phyloP scores from a whole-genome alignment of 2,329 filamentous ascomycete species.

The Ambrosiella cleistominuta region DNA sequence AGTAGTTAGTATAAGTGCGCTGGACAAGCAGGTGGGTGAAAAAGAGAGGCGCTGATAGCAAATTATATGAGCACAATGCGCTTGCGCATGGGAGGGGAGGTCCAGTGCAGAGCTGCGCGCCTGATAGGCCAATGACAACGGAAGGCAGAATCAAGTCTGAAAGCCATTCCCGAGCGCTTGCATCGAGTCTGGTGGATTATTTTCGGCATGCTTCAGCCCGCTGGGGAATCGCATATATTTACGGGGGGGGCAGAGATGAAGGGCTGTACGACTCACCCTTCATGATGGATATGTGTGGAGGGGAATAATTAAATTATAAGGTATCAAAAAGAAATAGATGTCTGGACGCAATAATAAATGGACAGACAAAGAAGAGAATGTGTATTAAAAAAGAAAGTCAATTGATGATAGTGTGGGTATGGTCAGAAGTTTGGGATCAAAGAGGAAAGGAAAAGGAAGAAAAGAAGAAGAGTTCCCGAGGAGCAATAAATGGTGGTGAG shows the following conservation, averaged over 20 bases:
- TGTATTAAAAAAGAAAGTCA: conserved; percentile 3
- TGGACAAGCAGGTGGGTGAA: background rate
- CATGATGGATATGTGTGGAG: conserved; percentile 19
- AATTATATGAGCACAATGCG: too few species aligned
- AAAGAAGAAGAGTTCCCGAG: conserved; percentile 4
- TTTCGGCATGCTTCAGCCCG: too few species aligned
- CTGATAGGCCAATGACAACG: too few species aligned
- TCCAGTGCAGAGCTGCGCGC: too few species aligned
- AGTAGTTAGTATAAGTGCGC: conserved; percentile 1
- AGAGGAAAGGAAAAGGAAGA: conserved; percentile 11
- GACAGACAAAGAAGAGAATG: conserved; percentile 9
- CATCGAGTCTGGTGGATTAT: too few species aligned
- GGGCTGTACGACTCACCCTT: conserved; percentile 18
- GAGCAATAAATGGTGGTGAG: conserved; percentile 11
- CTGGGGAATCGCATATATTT: too few species aligned
- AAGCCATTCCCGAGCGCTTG: too few species aligned
- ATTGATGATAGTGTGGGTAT: conserved; percentile 2
- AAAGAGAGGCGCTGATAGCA: too few species aligned
- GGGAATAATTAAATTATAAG: conserved; percentile 10
- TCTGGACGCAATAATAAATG: conserved; percentile 7
- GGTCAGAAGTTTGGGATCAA: conserved; percentile 6
- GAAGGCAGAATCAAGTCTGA: too few species aligned
- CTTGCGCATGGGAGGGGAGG: too few species aligned
- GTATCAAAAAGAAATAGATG: conserved; percentile 5
- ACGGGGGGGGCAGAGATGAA: background rate